Percentiles rank a stretch among this genome's conserved stretches.
Conservation (phyloP, 257 asterid genomes). For the Solanum pennellii region DNA sequence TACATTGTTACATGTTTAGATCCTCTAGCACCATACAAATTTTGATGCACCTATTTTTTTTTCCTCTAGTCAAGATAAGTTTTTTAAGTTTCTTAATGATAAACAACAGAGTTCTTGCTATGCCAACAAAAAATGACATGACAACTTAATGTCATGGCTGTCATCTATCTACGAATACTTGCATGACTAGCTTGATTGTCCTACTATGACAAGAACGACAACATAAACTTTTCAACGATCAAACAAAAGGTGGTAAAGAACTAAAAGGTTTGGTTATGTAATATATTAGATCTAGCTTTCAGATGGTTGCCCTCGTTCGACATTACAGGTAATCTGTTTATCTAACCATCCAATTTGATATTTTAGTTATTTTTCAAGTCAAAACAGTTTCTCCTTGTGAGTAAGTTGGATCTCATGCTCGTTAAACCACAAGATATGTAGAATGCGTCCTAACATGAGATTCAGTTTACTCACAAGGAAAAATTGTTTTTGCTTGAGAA, state of each 20-base stretch:
- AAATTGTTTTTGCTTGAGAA: conserved; percentile 47
- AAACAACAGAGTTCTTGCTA: no score
- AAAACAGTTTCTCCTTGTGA: conserved; percentile 54
- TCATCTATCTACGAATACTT: neutral
- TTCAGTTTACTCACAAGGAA: conserved; percentile 44
- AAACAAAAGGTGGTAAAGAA: neutral
- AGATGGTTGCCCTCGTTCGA: neutral
- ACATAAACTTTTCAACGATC: neutral
- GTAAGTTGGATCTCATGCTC: conserved; percentile 42
- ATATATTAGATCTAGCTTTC: neutral
- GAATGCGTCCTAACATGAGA: conserved; percentile 53
- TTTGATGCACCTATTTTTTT: neutral
- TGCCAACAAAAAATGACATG: no score
- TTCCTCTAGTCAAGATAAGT: neutral
- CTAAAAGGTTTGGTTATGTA: neutral
- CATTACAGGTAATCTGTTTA: neutral
- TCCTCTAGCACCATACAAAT: neutral
- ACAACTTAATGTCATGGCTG: neutral
- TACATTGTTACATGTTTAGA: neutral
- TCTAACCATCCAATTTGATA: neutral
- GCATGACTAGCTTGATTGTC: neutral
- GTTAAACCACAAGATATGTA: conserved; percentile 38
- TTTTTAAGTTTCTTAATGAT: no score
- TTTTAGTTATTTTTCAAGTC: conserved; percentile 29
- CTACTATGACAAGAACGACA: neutral